Conservation (phyloP, 2,329 filamentous ascomycete genomes). For the Aspergillus quadricinctus region DNA sequence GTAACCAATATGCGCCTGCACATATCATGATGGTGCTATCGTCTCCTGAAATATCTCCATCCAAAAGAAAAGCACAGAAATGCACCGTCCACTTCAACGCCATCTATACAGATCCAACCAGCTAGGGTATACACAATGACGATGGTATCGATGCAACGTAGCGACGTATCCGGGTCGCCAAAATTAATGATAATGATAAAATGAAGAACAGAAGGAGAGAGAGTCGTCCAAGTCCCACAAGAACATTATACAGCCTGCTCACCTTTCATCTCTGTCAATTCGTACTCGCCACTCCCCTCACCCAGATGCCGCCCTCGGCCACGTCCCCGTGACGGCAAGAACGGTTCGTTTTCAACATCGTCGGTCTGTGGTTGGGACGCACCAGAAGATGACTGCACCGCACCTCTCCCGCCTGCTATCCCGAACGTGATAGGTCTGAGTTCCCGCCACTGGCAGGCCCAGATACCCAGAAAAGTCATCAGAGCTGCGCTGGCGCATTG, state of each 20-base stretch:
- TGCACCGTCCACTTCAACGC: constrained; percentile 20
- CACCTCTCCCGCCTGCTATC: constrained; percentile 18
- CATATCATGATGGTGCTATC: neutral
- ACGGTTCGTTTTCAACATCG: constrained; percentile 18
- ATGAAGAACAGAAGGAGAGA: constrained; percentile 3
- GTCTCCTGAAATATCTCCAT: neutral
- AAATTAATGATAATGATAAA: constrained; percentile 1
- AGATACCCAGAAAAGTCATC: constrained; percentile 72
- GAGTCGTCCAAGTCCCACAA: neutral
- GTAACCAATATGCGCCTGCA: constrained; percentile 2
- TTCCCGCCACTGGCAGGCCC: constrained; percentile 88
- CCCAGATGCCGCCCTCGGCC: constrained; percentile 26
- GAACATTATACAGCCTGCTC: constrained; percentile 27
- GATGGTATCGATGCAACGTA: neutral
- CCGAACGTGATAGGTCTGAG: constrained; percentile 82
- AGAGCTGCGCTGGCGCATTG: constrained; percentile 57
- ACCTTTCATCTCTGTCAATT: constrained; percentile 32
- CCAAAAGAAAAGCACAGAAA: constrained; percentile 1
- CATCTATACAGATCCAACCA: constrained; percentile 29
- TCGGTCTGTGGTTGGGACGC: constrained; percentile 4
- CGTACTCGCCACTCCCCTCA: constrained; percentile 25
- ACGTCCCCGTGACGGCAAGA: constrained; percentile 27
- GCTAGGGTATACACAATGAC: constrained; percentile 27
- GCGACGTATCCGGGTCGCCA: neutral
- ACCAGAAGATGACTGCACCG: constrained; percentile 10